A percentile compares a stretch with the other conserved stretches of the same genome.
phyloP scores from a whole-genome alignment of 805 yeast species.

The Starmerella vaccinii region DNA sequence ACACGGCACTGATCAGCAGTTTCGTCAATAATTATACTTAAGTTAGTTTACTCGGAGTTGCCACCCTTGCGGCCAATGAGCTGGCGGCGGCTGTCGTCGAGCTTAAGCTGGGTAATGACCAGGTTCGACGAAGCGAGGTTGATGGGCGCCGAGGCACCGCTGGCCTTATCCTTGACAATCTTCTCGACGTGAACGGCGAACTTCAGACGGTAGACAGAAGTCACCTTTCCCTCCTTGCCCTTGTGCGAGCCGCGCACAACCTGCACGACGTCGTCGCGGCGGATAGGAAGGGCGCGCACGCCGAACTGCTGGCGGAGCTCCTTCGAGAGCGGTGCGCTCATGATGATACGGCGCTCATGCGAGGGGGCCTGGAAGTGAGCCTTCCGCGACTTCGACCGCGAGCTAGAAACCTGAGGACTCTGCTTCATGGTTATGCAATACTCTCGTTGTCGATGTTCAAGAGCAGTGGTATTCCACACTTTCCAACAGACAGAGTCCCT shows the following conservation, averaged over 20 bases:
- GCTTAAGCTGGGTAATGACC: conserved; percentile 95
- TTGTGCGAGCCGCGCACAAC: conserved; percentile 98
- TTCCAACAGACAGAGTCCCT: conserved; percentile 6
- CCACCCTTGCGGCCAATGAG: conserved; percentile 97
- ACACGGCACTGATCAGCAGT: conserved; percentile 5
- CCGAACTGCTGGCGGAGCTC: conserved; percentile 97
- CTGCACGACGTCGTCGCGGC: conserved; percentile 91
- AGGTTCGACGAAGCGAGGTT: conserved; percentile 98
- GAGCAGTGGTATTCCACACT: conserved; percentile 7
- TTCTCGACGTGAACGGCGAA: conserved; percentile 94
- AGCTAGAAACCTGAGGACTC: conserved; percentile 75
- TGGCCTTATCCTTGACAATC: conserved; percentile 93
- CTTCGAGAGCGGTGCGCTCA: conserved; percentile 98
- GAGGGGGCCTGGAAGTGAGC: conserved; percentile 99
- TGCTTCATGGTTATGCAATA: conserved; percentile 25
- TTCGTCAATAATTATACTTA: conserved; percentile 8
- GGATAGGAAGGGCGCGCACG: conserved; percentile 90
- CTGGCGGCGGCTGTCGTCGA: conserved; percentile 98
- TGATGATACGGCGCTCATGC: conserved; percentile 81
- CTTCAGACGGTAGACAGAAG: conserved; percentile 98
- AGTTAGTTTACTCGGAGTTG: conserved; percentile 49
- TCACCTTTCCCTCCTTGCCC: conserved; percentile 98
- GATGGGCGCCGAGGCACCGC: conserved; percentile 95
- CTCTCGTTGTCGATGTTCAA: conserved; percentile 9
- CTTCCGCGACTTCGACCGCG: conserved; percentile 99